Conservation (phyloP, 2,329 filamentous ascomycete species). For the Coniosporium tulheliwenetii region DNA sequence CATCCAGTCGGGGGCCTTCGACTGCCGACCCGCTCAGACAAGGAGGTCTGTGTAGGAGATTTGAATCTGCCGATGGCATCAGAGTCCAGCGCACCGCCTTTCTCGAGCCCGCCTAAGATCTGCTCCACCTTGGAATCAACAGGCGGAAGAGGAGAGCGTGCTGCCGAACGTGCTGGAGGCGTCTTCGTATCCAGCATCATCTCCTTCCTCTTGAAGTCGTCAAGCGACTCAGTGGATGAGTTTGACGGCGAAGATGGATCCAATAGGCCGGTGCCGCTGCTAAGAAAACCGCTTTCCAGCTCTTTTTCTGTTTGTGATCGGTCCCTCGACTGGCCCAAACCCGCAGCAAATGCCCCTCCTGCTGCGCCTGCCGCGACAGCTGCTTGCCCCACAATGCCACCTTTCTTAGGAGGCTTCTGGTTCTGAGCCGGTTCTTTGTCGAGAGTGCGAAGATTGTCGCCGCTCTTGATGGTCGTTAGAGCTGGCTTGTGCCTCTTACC, state of each 20-base stretch:
- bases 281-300: conserved; percentile 7
- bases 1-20: conserved; percentile 56
- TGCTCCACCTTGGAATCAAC: conserved; percentile 11
- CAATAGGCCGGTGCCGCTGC: conserved; percentile 17
- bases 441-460: conserved; percentile 15
- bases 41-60: conserved; percentile 11
- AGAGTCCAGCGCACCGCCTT: conserved; percentile 15
- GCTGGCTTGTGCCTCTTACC: conserved; percentile 31
- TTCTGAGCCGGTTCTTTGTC: neutral
- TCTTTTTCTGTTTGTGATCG: no score
- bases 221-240: conserved; percentile 16
- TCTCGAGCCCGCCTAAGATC: conserved; percentile 14
- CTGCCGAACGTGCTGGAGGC: conserved; percentile 1
- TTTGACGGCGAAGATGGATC: conserved; percentile 15
- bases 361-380: conserved; percentile 3
- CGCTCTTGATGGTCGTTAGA: conserved; percentile 30
- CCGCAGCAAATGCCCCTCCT: no score
- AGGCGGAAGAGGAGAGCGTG: conserved; percentile 10
- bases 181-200: conserved; percentile 3
- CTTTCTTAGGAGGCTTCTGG: no score
- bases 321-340: no score
- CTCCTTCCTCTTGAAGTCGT: conserved; percentile 8
- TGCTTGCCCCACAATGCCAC: no score
- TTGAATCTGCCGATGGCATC: conserved; percentile 15
- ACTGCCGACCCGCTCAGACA: conserved; percentile 25